Conservation (phyloP, 345 rosid species). For the Moricandia arvensis region DNA sequence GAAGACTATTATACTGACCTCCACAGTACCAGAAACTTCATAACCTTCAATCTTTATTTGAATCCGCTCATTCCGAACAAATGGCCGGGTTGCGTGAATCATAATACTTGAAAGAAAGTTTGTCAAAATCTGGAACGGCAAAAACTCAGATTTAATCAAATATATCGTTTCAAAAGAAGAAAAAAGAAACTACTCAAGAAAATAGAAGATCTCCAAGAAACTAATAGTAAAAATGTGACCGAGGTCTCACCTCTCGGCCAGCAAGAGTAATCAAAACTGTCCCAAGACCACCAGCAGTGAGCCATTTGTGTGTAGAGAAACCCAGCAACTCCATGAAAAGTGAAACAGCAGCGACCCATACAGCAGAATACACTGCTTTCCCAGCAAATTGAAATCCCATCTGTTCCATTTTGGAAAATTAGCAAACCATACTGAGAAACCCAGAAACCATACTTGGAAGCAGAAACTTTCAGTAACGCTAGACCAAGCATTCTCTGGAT, state of each 20-base stretch:
- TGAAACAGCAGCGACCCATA: conserved; percentile 90
- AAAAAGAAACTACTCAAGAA: too few species aligned
- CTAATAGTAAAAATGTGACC: neutral
- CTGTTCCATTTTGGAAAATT: conserved; percentile 45
- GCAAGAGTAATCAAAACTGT: conserved; percentile 98
- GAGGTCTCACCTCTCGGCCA: conserved; percentile 84
- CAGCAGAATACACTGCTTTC: conserved; percentile 82
- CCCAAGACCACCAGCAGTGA: conserved; percentile 99
- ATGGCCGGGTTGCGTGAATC: conserved; percentile 96
- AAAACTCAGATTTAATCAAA: neutral
- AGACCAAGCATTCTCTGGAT: too few species aligned
- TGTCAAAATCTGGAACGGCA: conserved; percentile 70
- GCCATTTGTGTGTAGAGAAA: conserved; percentile 91
- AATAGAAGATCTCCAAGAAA: neutral
- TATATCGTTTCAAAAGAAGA: neutral
- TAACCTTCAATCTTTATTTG: conserved; percentile 95
- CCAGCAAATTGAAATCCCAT: conserved; percentile 97
- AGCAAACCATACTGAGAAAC: neutral
- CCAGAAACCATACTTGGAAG: neutral
- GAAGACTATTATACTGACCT: conserved; percentile 56
- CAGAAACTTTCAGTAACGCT: neutral
- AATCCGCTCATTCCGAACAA: conserved; percentile 89
- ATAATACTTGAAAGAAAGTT: conserved; percentile 91
- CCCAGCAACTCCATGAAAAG: conserved; percentile 97
- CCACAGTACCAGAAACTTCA: conserved; percentile 97